Evolutionary conservation across 2,329 filamentous ascomycete genomes (phyloP), one percentile per base, ranked within the genome.

Genomic region (Fusarium redolens): DNA sequence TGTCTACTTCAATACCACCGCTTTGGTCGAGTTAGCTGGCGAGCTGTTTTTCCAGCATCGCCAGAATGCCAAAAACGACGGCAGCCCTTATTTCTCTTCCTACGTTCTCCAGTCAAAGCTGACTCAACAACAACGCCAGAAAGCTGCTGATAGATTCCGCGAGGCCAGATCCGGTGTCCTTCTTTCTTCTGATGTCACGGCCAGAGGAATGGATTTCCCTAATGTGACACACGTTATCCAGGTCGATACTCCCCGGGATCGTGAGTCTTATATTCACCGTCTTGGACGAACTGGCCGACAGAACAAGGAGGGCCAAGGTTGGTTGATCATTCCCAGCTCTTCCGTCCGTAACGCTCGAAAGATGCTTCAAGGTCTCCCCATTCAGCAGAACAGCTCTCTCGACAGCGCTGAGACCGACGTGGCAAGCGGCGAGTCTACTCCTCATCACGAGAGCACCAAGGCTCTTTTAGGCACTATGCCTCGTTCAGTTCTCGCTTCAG

Each of bases 1-100:
- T 68, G 85, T 97, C 45, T 99, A 97, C 84, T 92, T 96, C 81
- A 93, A 93, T 77, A 94, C 92, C 28, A 97, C 93, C 2, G 88
- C 89, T 30, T 87, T 92, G 71, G 93, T 95, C 48, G 86, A 91
- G 64, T 85, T 95, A 52, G 90, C 90, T 28, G 84, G 87, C 25
- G 84, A 87, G 20, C 83, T 92, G 28, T 84, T 85, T 37, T 83
- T 90, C 55, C 73, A 81, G 28, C 75, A 76, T 25, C 74, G 79
- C 35, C 66, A 78, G 58, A 82, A 84, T 63, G 83, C 84, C 18
- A 68, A 78, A 58, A 82, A 84, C 63, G 83, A 84, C 17, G 65
- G 44, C 51, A 75, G 15, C 71, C 75, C 14, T 73, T 84, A 59
- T 84, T 84, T 75, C 86, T 91, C 73, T 47, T 70, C 66, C 18